These are phyloP conservation scores for Populus davidiana DNA, from an alignment of 345 rosid species.

Conservation along the genomic window DNA sequence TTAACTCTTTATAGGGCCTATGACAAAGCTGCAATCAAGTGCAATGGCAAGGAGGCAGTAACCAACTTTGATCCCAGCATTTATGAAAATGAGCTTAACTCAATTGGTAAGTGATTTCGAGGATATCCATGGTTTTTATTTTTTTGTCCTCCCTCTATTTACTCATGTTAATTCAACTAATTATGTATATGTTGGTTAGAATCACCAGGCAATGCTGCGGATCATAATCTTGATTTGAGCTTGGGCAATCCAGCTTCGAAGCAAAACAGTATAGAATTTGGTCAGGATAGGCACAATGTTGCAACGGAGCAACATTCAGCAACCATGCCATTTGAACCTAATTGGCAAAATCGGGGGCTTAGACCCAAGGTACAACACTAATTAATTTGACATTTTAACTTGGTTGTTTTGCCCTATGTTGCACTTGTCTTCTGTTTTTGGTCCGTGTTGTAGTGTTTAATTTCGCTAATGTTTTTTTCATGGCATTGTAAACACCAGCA, in stretches of 20 bases:
- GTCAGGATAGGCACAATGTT: conserved; percentile 20
- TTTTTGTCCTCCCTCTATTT: background rate
- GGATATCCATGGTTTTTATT: background rate
- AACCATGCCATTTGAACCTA: conserved; percentile 26
- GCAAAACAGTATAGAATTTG: conserved; percentile 26
- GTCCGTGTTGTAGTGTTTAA: background rate
- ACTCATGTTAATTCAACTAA: background rate
- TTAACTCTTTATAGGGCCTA: conserved; percentile 46
- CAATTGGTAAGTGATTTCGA: conserved; percentile 35
- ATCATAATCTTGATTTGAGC: conserved; percentile 80
- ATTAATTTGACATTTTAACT: background rate
- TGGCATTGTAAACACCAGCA: conserved; percentile 3
- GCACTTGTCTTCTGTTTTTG: background rate
- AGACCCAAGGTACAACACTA: conserved; percentile 40
- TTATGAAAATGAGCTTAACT: conserved; percentile 58
- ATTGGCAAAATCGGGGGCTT: conserved; percentile 40
- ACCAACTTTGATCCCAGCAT: conserved; percentile 87
- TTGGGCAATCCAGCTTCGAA: conserved; percentile 56
- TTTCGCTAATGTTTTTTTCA: background rate
- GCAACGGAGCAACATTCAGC: conserved; percentile 28
- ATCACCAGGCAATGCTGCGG: conserved; percentile 46
- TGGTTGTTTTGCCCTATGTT: background rate
- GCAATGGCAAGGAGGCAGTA: conserved; percentile 92
- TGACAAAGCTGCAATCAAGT: conserved; percentile 90
- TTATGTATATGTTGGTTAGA: conserved; percentile 22